Conservation (phyloP, 2,329 filamentous ascomycete genomes). For the Exserohilum turcica region DNA sequence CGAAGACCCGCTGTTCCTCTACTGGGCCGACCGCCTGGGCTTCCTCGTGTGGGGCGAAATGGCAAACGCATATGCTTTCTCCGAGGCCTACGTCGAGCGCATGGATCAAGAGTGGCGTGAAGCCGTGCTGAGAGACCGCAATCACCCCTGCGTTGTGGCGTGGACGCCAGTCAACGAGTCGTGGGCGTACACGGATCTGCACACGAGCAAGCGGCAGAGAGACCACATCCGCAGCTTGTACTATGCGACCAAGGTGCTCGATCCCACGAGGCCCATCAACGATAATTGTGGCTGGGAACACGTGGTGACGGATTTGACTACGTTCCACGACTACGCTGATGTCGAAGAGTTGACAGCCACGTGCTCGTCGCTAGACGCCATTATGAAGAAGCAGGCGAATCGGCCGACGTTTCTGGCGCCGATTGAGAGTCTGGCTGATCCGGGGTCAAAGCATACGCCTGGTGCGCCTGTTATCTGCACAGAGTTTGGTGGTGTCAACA, state of each 20-base stretch:
- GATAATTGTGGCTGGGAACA: constrained; percentile 77
- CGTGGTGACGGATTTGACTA: constrained; percentile 66
- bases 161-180: constrained; percentile 71
- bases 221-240: constrained; percentile 69
- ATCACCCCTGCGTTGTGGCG: constrained; percentile 66
- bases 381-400: constrained; percentile 59
- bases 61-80: constrained; percentile 69
- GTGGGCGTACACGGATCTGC: constrained; percentile 68
- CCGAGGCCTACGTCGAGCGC: constrained; percentile 61
- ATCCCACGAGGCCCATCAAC: constrained; percentile 68
- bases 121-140: constrained; percentile 66
- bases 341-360: constrained; percentile 60
- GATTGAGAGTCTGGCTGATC: constrained; percentile 39
- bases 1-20: constrained; percentile 64
- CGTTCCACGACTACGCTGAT: constrained; percentile 72
- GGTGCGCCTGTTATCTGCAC: constrained; percentile 68
- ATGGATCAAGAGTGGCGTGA: constrained; percentile 70
- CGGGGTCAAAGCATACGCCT: constrained; percentile 56
- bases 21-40: constrained; percentile 65
- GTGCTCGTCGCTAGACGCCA: constrained; percentile 59
- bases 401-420: constrained; percentile 61
- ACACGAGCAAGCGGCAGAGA: constrained; percentile 62
- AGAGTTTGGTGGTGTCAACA: constrained; percentile 72
- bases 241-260: constrained; percentile 67
- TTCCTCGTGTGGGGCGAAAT: constrained; percentile 70